These are phyloP conservation scores for Hanseniaspora vineae DNA, from an alignment of 805 yeast species.

Conservation along the genomic window DNA sequence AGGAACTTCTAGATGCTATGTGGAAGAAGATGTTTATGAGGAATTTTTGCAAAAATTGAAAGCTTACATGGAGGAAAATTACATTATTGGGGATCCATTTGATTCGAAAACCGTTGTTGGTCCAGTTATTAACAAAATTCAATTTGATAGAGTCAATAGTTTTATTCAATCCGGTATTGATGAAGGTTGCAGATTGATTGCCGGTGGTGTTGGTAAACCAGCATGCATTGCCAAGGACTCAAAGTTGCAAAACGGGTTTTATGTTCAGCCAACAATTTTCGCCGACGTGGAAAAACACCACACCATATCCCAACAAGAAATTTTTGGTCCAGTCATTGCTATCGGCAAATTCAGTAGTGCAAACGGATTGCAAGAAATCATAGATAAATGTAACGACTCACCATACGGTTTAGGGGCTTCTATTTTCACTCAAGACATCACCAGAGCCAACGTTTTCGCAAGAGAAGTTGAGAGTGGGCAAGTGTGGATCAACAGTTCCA, in stretches of 20 bases:
- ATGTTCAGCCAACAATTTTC: conserved; percentile 64
- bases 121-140: conserved; percentile 47
- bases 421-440: conserved; percentile 57
- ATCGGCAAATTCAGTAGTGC: conserved; percentile 52
- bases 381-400: conserved; percentile 56
- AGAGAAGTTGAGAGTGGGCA: conserved; percentile 50
- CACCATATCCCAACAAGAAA: conserved; percentile 65
- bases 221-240: conserved; percentile 22
- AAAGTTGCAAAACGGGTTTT: conserved; percentile 37
- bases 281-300: conserved; percentile 53
- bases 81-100: conserved; percentile 45
- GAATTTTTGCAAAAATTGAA: conserved; percentile 34
- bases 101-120: conserved; percentile 38
- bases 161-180: conserved; percentile 34
- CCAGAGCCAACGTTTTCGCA: conserved; percentile 53
- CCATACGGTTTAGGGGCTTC: conserved; percentile 76
- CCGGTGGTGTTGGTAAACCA: conserved; percentile 27
- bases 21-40: conserved; percentile 44
- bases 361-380: conserved; percentile 39
- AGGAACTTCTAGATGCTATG: conserved; percentile 49
- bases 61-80: conserved; percentile 32
- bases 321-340: conserved; percentile 78
- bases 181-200: conserved; percentile 35
- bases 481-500: conserved; percentile 58
- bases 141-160: conserved; percentile 36